Conservation (phyloP, 768 basidiomycete species). For the Crepidotus variabilis region DNA sequence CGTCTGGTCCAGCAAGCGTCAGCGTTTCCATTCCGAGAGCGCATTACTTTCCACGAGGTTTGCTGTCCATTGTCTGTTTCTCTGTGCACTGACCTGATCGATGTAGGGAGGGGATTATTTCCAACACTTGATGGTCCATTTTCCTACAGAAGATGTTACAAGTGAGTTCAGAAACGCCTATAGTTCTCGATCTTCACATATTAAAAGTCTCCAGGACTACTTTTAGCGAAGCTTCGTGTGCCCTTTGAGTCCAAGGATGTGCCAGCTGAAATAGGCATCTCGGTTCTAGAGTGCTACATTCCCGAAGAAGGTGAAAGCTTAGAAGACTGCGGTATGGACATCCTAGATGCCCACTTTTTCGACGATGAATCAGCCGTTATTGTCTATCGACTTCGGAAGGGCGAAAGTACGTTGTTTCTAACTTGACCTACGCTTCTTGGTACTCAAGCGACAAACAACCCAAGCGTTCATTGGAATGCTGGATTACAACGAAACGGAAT, state of each 20-base stretch:
- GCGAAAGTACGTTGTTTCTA: slow-evolving; percentile 42
- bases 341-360: slow-evolving; percentile 74
- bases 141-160: slow-evolving; percentile 30
- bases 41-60: slow-evolving; percentile 54
- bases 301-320: slow-evolving; percentile 35
- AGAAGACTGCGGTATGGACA: slow-evolving; percentile 36
- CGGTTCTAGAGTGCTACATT: slow-evolving; percentile 53
- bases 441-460: slow-evolving; percentile 39
- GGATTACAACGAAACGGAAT: slow-evolving; percentile 58
- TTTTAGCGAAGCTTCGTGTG: slow-evolving; percentile 51
- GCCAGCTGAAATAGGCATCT: slow-evolving; percentile 43
- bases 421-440: slow-evolving; percentile 17
- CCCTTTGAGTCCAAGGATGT: slow-evolving; percentile 32
- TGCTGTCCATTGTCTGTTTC: slow-evolving; percentile 17
- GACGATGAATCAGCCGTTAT: slow-evolving; percentile 69
- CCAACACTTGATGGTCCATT: slow-evolving; percentile 51
- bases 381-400: slow-evolving; percentile 49
- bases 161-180: slow-evolving; percentile 16
- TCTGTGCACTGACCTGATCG: slow-evolving; percentile 24
- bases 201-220: slow-evolving; percentile 37
- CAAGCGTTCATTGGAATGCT: slow-evolving; percentile 59
- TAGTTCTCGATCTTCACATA: not conserved
- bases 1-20: slow-evolving; percentile 21
- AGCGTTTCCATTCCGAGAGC: slow-evolving; percentile 40
- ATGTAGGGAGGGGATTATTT: slow-evolving; percentile 38